A percentile compares a stretch with the other conserved stretches of the same genome.
These are phyloP conservation scores for Phytomonas serpens DNA, from an alignment of 208 protist genomes.

Conservation along the genomic window DNA sequence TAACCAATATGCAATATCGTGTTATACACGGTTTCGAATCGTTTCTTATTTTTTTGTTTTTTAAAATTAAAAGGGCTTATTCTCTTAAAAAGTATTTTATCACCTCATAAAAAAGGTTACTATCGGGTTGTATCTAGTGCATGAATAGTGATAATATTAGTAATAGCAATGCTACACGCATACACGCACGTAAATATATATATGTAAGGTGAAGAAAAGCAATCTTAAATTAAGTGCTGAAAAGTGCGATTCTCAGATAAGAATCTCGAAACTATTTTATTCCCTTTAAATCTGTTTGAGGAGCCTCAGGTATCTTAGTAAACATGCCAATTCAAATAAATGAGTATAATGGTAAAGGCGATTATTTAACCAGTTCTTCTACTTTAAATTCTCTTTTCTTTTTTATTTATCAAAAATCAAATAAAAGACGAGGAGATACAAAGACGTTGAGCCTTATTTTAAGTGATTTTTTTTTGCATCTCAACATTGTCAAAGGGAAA, in stretches of 20 bases:
- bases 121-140: background rate
- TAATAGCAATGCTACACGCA: background rate
- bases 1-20: background rate
- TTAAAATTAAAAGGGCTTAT: background rate
- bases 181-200: background rate
- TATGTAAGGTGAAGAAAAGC: background rate
- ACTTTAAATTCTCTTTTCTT: background rate
- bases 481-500: background rate
- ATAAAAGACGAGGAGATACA: background rate
- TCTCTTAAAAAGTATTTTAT: slow-evolving; percentile 1
- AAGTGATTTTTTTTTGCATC: background rate
- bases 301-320: background rate
- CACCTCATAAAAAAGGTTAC: slow-evolving; percentile 1
- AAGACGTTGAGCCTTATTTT: background rate
- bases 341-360: background rate
- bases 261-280: background rate
- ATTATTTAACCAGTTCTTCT: background rate
- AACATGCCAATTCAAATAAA: background rate
- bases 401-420: background rate
- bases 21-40: background rate
- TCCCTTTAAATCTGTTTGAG: background rate
- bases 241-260: background rate
- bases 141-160: background rate
- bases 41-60: background rate
- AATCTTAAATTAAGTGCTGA: background rate